phyloP scores from a whole-genome alignment of 1,284 basidiomycete species.

The Boletellus deceptivus region DNA sequence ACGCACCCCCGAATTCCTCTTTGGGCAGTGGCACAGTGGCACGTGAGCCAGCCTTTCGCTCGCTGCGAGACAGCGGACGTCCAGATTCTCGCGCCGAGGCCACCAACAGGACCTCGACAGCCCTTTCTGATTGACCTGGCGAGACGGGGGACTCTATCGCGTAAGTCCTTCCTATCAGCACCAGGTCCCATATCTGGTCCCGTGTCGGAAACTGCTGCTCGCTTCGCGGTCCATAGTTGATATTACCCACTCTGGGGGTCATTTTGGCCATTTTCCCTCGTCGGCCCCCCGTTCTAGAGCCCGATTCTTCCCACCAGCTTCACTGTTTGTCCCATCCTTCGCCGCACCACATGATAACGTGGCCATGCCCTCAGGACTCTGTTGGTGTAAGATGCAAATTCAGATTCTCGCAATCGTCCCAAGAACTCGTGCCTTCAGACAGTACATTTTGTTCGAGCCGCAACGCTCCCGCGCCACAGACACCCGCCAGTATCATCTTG shows the following conservation, averaged over 20 bases:
- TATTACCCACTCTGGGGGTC: conserved; percentile 45
- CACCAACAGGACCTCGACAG: neutral
- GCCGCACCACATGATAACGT: conserved; percentile 1
- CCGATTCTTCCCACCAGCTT: conserved; percentile 77
- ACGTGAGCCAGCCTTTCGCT: too few species aligned
- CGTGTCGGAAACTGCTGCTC: conserved; percentile 86
- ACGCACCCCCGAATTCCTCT: conserved; percentile 9
- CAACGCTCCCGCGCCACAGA: conserved; percentile 26
- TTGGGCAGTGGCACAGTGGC: conserved; percentile 1
- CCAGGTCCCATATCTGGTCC: conserved; percentile 81
- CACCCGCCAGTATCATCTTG: conserved; percentile 62
- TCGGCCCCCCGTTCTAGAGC: conserved; percentile 57
- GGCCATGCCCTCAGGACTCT: conserved; percentile 59
- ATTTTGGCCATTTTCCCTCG: conserved; percentile 32
- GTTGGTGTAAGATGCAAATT: conserved; percentile 93
- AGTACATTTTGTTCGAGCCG: conserved; percentile 21
- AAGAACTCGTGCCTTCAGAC: conserved; percentile 20
- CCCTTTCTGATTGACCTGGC: conserved; percentile 48
- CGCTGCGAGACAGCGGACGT: neutral
- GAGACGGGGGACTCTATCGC: conserved; percentile 79
- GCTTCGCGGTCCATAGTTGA: conserved; percentile 85
- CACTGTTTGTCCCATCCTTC: conserved; percentile 54
- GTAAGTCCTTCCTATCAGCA: conserved; percentile 45
- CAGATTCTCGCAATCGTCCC: conserved; percentile 53
- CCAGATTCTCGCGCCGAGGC: conserved; percentile 73